Base-by-base conservation (phyloP, 2,329 filamentous ascomycete species). In the Kalaharituber pfeilii region DNA sequence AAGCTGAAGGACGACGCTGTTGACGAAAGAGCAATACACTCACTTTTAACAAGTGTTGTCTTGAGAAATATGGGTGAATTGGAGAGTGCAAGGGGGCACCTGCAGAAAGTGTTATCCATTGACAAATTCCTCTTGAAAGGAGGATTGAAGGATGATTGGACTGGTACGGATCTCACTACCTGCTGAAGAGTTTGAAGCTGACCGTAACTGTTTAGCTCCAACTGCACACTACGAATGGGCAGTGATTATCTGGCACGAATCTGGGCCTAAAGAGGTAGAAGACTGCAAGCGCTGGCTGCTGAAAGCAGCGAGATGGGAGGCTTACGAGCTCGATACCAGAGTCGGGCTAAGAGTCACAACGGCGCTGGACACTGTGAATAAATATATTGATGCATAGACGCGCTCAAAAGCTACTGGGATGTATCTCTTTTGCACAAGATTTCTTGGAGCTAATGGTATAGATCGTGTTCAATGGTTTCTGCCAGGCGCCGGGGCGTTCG, bases 171-270 rank as follows among this genome's bases (percentile, higher is more conserved):
- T 53, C 20, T 25, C 39, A 3, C 26, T 4, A 25, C 6, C 30
- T 25, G 49, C 20, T 39, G 45, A 22, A 36, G 28, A 33, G 28
- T 3, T 39, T 20, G n/a, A n/a, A n/a, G 25, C 18, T 42, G 50
- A 53, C 51, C 20, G 11, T 28, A 20, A 20, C 18, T 28, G 24
- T 42, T 13, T 42, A 63, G 62, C 76, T 5, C 85, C 89, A 0
- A 78, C 81, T 0, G 86, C 84, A 1, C 75, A 86, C 60, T 95
- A 95, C 67, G 91, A 98, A 69, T 78, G 91, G 71, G 87, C 80
- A 0, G 86, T 84, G 6, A 78, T 85, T 53, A 71, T 81, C 1
- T 98, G 89, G 88, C 74, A 76, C 55, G 82, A 89, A 63, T 74
- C 67, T 27, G 64, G 66, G 25, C 52, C 66, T 4, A 66, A 71